A percentile compares a stretch with the other conserved stretches of the same genome.
Evolutionary conservation across 225 moss, liverwort and hornwort genomes (phyloP).

Genomic region (Sphagnum tenellum): DNA sequence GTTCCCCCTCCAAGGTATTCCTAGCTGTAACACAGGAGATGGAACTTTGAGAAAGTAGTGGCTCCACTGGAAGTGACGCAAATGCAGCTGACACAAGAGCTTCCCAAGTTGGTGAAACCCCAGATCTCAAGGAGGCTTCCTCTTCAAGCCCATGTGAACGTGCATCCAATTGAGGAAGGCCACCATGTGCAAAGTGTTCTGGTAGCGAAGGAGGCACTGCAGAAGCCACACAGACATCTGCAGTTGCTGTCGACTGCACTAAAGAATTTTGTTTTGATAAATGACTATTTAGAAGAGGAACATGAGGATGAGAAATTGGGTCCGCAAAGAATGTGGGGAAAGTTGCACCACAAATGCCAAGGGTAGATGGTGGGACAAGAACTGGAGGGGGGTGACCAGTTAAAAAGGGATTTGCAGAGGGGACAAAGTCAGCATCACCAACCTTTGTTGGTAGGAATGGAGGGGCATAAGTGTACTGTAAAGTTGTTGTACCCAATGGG

Average conservation of each 20-base stretch:
- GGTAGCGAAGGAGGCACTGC: slow-evolving; percentile 9
- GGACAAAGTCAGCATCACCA: slow-evolving; percentile 7
- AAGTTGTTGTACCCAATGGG: slow-evolving; percentile 14
- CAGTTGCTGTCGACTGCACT: not conserved
- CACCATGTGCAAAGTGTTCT: slow-evolving; percentile 1
- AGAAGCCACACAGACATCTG: not conserved
- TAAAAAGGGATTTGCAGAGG: slow-evolving; percentile 9
- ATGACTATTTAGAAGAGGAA: not conserved
- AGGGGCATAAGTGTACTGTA: slow-evolving; percentile 14
- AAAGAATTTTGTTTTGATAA: slow-evolving; percentile 1
- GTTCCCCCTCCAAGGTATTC: not conserved
- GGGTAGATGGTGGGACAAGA: slow-evolving; percentile 11
- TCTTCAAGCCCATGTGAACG: not conserved
- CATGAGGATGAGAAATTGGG: slow-evolving; percentile 4
- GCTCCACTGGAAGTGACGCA: not conserved
- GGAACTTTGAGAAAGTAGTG: not conserved
- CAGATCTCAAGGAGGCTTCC: not conserved
- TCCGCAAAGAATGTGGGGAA: not conserved
- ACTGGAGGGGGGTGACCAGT: slow-evolving; percentile 9
- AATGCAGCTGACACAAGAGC: not conserved
- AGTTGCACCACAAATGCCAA: slow-evolving; percentile 11
- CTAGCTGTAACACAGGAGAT: not conserved
- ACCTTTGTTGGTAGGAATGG: slow-evolving; percentile 13
- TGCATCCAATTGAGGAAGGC: slow-evolving; percentile 4
- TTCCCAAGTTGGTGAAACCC: not conserved